Conservation (phyloP, 1,139 yeast genomes). For the Saccharomyces hybrid region DNA sequence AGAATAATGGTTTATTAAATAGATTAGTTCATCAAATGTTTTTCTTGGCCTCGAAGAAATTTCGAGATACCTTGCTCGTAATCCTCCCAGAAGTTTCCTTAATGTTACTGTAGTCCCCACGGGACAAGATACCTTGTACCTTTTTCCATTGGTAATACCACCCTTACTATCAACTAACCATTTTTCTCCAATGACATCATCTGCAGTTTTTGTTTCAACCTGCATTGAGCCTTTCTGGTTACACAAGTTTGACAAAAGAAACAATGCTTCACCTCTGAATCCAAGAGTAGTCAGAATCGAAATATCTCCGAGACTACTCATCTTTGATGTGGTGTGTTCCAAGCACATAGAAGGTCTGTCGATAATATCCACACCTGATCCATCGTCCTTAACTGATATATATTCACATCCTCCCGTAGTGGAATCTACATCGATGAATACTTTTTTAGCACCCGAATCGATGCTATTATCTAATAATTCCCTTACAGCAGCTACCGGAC, state of each 20-base stretch:
- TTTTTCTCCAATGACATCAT: slow-evolving; percentile 31
- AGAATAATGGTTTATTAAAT: slow-evolving; percentile 31
- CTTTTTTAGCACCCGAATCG: slow-evolving; percentile 51
- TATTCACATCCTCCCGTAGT: slow-evolving; percentile 47
- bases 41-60: slow-evolving; percentile 25
- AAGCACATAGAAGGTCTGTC: slow-evolving; percentile 48
- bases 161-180: slow-evolving; percentile 36
- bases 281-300: slow-evolving; percentile 44
- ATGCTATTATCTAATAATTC: slow-evolving; percentile 65
- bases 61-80: slow-evolving; percentile 35
- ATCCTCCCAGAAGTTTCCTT: slow-evolving; percentile 29
- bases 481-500: slow-evolving; percentile 43
- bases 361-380: slow-evolving; percentile 46
- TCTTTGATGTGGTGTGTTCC: slow-evolving; percentile 57
- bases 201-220: slow-evolving; percentile 31
- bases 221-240: slow-evolving; percentile 28
- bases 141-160: slow-evolving; percentile 14
- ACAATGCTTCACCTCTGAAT: slow-evolving; percentile 66
- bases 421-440: slow-evolving; percentile 51
- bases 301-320: slow-evolving; percentile 39
- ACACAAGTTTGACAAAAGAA: slow-evolving; percentile 45
- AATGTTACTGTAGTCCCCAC: slow-evolving; percentile 36
- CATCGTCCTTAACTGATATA: slow-evolving; percentile 58
- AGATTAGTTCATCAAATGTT: slow-evolving; percentile 25
- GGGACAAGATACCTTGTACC: slow-evolving; percentile 22